Evolutionary conservation across 2,329 filamentous ascomycete genomes (phyloP), one percentile per base, ranked within the genome.

Genomic region (Dactylellina drechsleri): DNA sequence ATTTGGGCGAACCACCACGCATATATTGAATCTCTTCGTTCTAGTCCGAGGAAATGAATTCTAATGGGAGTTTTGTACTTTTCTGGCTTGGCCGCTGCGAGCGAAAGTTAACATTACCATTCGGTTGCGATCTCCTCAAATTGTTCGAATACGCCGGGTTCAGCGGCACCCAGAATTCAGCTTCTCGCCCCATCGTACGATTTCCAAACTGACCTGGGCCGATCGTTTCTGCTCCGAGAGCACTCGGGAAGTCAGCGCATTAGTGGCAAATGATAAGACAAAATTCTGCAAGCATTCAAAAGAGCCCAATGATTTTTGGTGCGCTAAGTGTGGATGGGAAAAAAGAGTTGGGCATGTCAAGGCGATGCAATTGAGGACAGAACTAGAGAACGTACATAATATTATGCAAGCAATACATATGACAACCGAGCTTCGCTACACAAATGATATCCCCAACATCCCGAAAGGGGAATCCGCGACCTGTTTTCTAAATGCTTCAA

Each of bases 141-240:
- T 49, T 53, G 41, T 12, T 13, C 43, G 43, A 47, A 18, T 18
- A 6, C 45, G 20, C 68, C 70, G 50, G 57, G 57, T 74, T 62
- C 62, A 64, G 52, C 56, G 62, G 49, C 49, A 58, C 61, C 23
- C 31, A 36, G 10, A 36, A 36, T 36, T 36, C 31, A 5, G 31
- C 31, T 47, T 52, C 28, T 59, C 36, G 45, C 23, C 18, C 58
- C 47, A 57, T 59, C 52, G 53, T 45, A 53, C 66, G 58, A 57
- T 43, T 12, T 50, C 66, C 26, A 45, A 56, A 36, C 65, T 49
- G 13, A 23, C 40, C 64, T 31, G 41, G 54, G 71, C 50, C 59
- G 71, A 75, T 75, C 71, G 58, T 60, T 68, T 45, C 64, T 65
- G 13, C 28, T 68, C 64, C 58, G 71, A 75, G 71, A 53, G 47